Percentiles rank a stretch among this genome's conserved stretches.
Evolutionary conservation across 352 stramenopile genomes (phyloP).

Genomic region (Achlya hypogyna): DNA sequence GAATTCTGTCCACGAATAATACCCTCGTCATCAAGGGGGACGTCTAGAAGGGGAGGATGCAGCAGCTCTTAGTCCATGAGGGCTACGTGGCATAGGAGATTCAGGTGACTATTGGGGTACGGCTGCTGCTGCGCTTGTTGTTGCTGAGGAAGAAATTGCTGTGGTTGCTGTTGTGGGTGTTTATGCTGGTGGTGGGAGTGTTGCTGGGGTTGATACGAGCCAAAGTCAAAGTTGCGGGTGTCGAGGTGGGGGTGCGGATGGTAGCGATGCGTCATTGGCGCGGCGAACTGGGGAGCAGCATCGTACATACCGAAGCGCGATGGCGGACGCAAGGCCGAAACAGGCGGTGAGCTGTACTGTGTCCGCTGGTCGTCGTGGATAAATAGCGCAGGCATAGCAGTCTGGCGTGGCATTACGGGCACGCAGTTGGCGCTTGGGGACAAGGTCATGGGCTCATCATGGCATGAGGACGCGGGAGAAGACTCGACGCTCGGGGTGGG

Average conservation of each 20-base stretch:
- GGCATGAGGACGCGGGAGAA: background rate
- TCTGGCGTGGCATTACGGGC: background rate
- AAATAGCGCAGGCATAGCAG: constrained; percentile 4
- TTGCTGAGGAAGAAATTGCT: too few species aligned
- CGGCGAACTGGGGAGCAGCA: background rate
- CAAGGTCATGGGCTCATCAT: background rate
- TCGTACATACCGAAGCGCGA: constrained; percentile 5
- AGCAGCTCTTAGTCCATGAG: constrained; percentile 13
- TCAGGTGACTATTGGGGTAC: constrained; percentile 7
- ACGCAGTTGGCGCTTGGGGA: background rate
- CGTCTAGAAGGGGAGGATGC: background rate
- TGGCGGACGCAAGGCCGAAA: background rate
- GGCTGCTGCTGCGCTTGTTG: too few species aligned
- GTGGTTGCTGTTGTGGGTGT: background rate
- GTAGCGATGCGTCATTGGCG: background rate
- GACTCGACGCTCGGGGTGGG: too few species aligned
- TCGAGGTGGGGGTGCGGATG: background rate
- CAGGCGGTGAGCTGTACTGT: background rate
- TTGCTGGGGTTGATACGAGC: background rate
- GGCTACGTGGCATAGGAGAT: constrained; percentile 13
- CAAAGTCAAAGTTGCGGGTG: background rate
- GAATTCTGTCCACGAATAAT: too few species aligned
- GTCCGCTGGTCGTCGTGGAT: constrained; percentile 2
- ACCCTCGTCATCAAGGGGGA: background rate
- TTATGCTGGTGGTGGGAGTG: background rate